These are phyloP conservation scores for Triticum monococcum DNA, from an alignment of 176 grass and related monocot genomes.

Conservation along the genomic window DNA sequence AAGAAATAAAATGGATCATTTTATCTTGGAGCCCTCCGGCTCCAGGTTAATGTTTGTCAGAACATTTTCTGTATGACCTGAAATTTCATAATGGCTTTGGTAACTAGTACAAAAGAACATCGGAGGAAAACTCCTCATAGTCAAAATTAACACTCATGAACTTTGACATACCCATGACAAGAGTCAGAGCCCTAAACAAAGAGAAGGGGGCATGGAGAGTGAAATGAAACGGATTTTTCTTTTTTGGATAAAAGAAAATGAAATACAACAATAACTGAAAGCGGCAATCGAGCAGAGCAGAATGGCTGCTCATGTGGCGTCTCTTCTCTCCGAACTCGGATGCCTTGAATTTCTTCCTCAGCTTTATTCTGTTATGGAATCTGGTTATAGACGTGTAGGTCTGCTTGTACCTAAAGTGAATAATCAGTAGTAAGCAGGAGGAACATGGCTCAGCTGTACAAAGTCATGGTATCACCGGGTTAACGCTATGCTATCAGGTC, in stretches of 20 bases:
- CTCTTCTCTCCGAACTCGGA: conserved; percentile 6
- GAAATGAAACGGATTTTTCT: neutral
- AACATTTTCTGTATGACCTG: too few species aligned
- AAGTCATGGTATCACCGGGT: neutral
- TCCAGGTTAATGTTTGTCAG: neutral
- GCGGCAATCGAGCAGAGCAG: conserved; percentile 14
- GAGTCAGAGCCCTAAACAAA: conserved; percentile 3
- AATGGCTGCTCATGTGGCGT: neutral
- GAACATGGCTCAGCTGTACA: conserved; percentile 42
- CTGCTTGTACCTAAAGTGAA: conserved; percentile 35
- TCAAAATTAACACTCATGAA: neutral
- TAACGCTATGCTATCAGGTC: neutral
- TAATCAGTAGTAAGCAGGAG: conserved; percentile 12
- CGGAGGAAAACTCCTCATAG: neutral
- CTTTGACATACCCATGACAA: conserved; percentile 1
- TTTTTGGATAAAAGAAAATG: neutral
- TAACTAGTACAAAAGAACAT: conserved; percentile 7
- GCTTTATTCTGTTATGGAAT: conserved; percentile 39
- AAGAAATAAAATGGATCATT: neutral
- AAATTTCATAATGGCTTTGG: neutral
- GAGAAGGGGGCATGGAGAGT: neutral
- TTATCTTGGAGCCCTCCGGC: neutral
- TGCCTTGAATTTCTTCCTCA: conserved; percentile 22
- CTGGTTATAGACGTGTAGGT: neutral
- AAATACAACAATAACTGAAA: conserved; percentile 24